phyloP scores from a whole-genome alignment of 2,329 filamentous ascomycete genomes.

The Escovopsis weberi region DNA sequence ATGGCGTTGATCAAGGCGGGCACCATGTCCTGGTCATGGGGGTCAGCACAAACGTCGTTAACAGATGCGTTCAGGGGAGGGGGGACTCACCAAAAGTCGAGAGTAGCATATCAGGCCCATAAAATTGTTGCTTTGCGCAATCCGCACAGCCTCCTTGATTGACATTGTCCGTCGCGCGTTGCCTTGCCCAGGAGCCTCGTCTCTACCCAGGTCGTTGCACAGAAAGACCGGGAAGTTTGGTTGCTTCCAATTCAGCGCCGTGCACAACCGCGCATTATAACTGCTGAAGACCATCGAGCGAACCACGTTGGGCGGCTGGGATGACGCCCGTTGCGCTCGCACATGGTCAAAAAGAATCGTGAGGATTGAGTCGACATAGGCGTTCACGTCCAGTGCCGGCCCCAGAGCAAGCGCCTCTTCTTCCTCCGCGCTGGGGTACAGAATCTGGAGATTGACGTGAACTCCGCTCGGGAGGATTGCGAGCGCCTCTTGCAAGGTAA shows the following conservation, averaged over 20 bases:
- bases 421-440: slow-evolving; percentile 68
- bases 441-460: slow-evolving; percentile 80
- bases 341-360: slow-evolving; percentile 85
- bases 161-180: slow-evolving; percentile 65
- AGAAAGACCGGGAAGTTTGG: slow-evolving; percentile 94
- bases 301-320: slow-evolving; percentile 54
- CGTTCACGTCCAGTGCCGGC: slow-evolving; percentile 70
- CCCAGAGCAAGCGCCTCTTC: slow-evolving; percentile 56
- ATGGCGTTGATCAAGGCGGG: slow-evolving; percentile 85
- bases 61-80: slow-evolving; percentile 7
- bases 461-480: slow-evolving; percentile 60
- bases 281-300: slow-evolving; percentile 88
- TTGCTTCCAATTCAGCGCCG: slow-evolving; percentile 96
- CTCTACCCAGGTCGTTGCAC: slow-evolving; percentile 76
- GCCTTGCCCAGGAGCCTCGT: slow-evolving; percentile 31
- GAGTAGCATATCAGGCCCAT: slow-evolving; percentile 94
- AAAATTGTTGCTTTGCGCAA: slow-evolving; percentile 91
- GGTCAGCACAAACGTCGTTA: background rate
- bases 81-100: slow-evolving; percentile 58
- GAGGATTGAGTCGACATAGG: slow-evolving; percentile 70
- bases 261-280: slow-evolving; percentile 81
- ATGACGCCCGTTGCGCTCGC: slow-evolving; percentile 46
- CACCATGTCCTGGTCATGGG: slow-evolving; percentile 58
- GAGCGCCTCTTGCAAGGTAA: slow-evolving; percentile 68
- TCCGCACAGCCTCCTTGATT: slow-evolving; percentile 87